phyloP scores from a whole-genome alignment of 2,329 filamentous ascomycete species.

The Hypomyces rosellus region DNA sequence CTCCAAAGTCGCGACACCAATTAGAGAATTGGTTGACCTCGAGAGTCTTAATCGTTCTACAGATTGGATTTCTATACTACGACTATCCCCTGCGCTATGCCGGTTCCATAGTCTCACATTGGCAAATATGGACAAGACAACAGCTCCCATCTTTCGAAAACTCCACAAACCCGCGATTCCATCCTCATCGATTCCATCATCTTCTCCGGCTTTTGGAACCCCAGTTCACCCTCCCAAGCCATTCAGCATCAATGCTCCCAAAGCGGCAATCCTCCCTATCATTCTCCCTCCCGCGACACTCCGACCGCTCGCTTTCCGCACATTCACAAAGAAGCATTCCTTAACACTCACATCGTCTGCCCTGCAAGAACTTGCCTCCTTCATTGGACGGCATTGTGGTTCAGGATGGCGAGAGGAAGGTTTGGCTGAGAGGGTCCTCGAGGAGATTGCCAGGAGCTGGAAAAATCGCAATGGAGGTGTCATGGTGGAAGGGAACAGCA shows the following conservation, averaged over 20 bases:
- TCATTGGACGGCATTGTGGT: slow-evolving; percentile 89
- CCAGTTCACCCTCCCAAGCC: slow-evolving; percentile 72
- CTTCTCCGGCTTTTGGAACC: slow-evolving; percentile 84
- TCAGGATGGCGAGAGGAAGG: slow-evolving; percentile 96
- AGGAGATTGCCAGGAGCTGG: slow-evolving; percentile 88
- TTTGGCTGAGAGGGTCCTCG: slow-evolving; percentile 82
- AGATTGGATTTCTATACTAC: background rate
- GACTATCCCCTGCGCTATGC: background rate
- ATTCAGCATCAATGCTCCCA: slow-evolving; percentile 46
- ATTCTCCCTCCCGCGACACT: slow-evolving; percentile 81
- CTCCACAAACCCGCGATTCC: slow-evolving; percentile 26
- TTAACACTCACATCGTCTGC: slow-evolving; percentile 85
- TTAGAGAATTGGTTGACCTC: slow-evolving; percentile 24
- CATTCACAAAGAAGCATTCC: slow-evolving; percentile 96
- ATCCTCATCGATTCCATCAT: slow-evolving; percentile 63
- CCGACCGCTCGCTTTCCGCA: slow-evolving; percentile 85
- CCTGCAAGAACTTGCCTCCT: slow-evolving; percentile 74
- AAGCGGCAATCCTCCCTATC: slow-evolving; percentile 73
- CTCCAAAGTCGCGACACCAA: slow-evolving; percentile 6
- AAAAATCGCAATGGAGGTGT: slow-evolving; percentile 83
- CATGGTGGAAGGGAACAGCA: slow-evolving; percentile 77
- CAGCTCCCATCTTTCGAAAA: slow-evolving; percentile 32
- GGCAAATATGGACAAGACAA: slow-evolving; percentile 32
- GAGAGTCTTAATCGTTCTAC: slow-evolving; percentile 2
- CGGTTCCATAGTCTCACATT: background rate